Evolutionary conservation across 345 rosid species (phyloP).

Genomic region (Tarenaya hassleriana): DNA sequence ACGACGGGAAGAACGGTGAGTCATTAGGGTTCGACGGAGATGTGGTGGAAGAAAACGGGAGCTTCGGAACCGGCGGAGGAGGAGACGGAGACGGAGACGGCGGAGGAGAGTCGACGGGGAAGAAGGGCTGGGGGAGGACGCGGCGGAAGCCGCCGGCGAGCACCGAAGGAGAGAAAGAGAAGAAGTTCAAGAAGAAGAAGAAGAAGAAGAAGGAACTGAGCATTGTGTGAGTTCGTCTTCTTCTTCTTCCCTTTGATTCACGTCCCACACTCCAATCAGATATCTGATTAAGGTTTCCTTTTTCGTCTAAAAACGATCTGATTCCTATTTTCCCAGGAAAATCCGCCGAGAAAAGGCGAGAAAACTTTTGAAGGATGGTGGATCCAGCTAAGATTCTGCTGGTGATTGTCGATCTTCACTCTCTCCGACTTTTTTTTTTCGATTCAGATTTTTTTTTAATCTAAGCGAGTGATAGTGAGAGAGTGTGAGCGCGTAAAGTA

Average conservation of each 20-base stretch:
- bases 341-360: background rate
- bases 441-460: background rate
- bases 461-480: background rate
- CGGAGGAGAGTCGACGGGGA: conserved; percentile 43
- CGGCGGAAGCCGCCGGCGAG: conserved; percentile 36
- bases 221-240: conserved; percentile 32
- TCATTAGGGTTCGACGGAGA: conserved; percentile 38
- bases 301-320: background rate
- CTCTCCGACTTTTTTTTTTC: background rate
- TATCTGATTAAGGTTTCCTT: conserved; percentile 10
- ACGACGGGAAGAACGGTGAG: conserved; percentile 74
- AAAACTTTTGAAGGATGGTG: conserved; percentile 13
- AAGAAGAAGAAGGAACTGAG: conserved; percentile 28
- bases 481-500: conserved; percentile 22
- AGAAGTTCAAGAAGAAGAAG: conserved; percentile 18
- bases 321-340: conserved; percentile 9
- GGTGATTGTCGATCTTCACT: conserved; percentile 27
- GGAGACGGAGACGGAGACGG: conserved; percentile 43
- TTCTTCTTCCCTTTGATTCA: conserved; percentile 9
- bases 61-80: conserved; percentile 38
- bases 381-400: conserved; percentile 88
- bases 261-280: conserved; percentile 9
- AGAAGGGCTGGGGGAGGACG: conserved; percentile 68
- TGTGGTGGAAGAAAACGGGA: conserved; percentile 49
- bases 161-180: conserved; percentile 17